Conservation (phyloP, 345 rosid species). For the Eucalyptus cloeziana region DNA sequence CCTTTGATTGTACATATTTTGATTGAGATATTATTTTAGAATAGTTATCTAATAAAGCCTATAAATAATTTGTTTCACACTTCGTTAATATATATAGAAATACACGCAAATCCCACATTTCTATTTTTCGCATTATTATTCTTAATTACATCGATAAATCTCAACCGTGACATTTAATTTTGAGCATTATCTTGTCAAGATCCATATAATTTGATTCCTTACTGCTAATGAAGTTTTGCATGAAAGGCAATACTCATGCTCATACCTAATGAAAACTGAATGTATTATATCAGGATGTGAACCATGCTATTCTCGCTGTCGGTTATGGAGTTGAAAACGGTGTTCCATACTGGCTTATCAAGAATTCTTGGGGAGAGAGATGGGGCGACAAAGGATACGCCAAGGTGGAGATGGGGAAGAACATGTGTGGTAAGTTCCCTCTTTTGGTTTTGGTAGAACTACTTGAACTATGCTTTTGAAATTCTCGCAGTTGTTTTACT, state of each 20-base stretch:
- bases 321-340: conserved; percentile 84
- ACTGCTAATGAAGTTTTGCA: neutral
- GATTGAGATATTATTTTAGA: too few species aligned
- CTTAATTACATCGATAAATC: neutral
- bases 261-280: neutral
- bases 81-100: too few species aligned
- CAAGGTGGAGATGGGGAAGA: conserved; percentile 88
- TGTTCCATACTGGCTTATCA: conserved; percentile 73
- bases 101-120: too few species aligned
- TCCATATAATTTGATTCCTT: neutral
- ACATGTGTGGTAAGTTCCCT: conserved; percentile 83
- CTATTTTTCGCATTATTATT: too few species aligned
- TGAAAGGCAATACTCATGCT: neutral
- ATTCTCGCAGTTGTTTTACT: neutral
- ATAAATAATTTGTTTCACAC: too few species aligned
- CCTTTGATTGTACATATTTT: too few species aligned
- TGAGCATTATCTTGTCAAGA: neutral
- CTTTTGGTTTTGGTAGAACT: neutral
- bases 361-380: conserved; percentile 80
- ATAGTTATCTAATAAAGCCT: too few species aligned
- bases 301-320: conserved; percentile 87
- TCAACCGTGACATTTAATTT: neutral
- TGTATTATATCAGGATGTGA: conserved; percentile 49
- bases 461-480: neutral
- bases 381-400: conserved; percentile 87